These are phyloP conservation scores for Colletotrichum incanum DNA, from an alignment of 2,329 filamentous ascomycete species.

Conservation along the genomic window DNA sequence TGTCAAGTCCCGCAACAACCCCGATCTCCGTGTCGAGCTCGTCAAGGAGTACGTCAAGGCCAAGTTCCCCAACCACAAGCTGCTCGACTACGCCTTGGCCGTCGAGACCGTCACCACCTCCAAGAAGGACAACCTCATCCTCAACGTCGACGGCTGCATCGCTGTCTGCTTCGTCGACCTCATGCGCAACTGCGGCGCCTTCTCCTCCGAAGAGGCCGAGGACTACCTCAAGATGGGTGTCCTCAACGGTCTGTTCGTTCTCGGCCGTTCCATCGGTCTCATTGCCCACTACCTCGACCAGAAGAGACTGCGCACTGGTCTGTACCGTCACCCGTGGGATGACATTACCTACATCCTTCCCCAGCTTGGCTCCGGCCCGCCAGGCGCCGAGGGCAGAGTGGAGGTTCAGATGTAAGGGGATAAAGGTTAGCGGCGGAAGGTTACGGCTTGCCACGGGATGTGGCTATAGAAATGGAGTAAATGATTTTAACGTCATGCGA, in stretches of 20 bases:
- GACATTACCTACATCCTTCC: slow-evolving; percentile 97
- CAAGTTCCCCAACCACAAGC: slow-evolving; percentile 98
- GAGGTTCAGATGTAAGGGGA: slow-evolving; percentile 82
- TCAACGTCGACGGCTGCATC: slow-evolving; percentile 98
- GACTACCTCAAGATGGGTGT: slow-evolving; percentile 99
- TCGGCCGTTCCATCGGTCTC: slow-evolving; percentile 96
- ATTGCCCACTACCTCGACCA: slow-evolving; percentile 99
- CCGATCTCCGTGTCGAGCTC: slow-evolving; percentile 98
- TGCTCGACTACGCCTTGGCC: slow-evolving; percentile 98
- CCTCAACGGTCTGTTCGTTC: slow-evolving; percentile 98
- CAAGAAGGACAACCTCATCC: slow-evolving; percentile 99
- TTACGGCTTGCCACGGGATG: slow-evolving; percentile 41
- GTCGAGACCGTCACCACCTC: slow-evolving; percentile 98
- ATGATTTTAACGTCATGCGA: slow-evolving; percentile 44
- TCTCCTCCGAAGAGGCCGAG: slow-evolving; percentile 95
- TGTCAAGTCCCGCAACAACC: slow-evolving; percentile 99
- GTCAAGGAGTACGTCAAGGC: slow-evolving; percentile 99
- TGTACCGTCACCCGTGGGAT: slow-evolving; percentile 99
- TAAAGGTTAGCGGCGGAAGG: slow-evolving; percentile 42
- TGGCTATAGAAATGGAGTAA: slow-evolving; percentile 43
- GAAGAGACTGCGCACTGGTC: slow-evolving; percentile 97
- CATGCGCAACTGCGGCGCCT: slow-evolving; percentile 97
- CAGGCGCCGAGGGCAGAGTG: slow-evolving; percentile 87
- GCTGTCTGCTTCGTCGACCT: slow-evolving; percentile 99
- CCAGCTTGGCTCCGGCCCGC: slow-evolving; percentile 79